Evolutionary conservation across 352 stramenopile species (phyloP).

Genomic region (Phytophthora meadii): DNA sequence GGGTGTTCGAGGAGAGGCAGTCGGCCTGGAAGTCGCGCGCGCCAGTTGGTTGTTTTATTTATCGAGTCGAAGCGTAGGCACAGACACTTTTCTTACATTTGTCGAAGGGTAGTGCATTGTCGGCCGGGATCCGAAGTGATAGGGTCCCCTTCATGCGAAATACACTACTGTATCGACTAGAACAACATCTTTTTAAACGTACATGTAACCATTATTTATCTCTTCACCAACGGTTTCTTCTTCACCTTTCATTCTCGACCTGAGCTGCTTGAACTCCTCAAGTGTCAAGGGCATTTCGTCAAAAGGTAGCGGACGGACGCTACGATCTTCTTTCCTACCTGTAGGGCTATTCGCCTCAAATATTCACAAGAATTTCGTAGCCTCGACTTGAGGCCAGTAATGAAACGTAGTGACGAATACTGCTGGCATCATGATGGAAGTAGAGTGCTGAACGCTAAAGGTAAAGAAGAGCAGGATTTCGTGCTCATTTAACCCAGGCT

Average conservation of each 20-base stretch:
- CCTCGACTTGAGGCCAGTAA: no score
- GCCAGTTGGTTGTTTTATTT: constrained; percentile 46
- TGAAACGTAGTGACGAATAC: neutral
- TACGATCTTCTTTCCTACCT: neutral
- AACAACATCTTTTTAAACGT: constrained; percentile 11
- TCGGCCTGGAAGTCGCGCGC: constrained; percentile 16
- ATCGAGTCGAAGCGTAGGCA: constrained; percentile 44
- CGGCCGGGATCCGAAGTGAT: constrained; percentile 42
- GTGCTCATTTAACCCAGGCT: constrained; percentile 21
- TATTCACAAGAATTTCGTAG: no score
- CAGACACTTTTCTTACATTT: constrained; percentile 18
- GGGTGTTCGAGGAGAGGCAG: neutral
- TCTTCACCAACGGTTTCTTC: neutral
- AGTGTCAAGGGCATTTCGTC: neutral
- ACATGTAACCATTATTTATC: constrained; percentile 34
- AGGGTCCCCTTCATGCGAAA: constrained; percentile 36
- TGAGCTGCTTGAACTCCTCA: neutral
- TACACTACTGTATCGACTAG: constrained; percentile 34
- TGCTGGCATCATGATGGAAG: constrained; percentile 7
- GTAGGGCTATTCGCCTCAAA: no score
- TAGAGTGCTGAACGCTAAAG: constrained; percentile 1
- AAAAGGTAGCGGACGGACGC: neutral
- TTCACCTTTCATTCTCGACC: neutral
- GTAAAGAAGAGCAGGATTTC: constrained; percentile 15
- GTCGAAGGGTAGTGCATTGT: constrained; percentile 31